Evolutionary conservation across 1,284 basidiomycete genomes (phyloP), one percentile per base, ranked within the genome.

Genomic region (Acaromyces ingoldii): DNA sequence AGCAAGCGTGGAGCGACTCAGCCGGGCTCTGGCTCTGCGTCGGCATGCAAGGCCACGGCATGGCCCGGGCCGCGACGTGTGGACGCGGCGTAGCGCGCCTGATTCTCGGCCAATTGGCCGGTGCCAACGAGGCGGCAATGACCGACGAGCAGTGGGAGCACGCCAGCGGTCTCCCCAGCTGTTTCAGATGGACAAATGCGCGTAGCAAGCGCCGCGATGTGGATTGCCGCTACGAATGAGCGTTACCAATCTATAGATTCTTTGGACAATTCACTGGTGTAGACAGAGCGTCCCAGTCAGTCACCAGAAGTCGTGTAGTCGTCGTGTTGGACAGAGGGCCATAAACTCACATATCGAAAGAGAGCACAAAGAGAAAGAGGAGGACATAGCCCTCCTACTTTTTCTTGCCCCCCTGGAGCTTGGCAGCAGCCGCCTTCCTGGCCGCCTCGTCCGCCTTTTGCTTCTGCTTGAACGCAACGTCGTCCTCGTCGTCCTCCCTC

Each of bases 381-480:
- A n/a, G n/a, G n/a, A n/a, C n/a, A n/a, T n/a, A n/a, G n/a, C n/a
- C n/a, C n/a, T n/a, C n/a, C n/a, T 47, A 28, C 37, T 33, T 49
- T 44, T 54, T 54, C 45, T 54, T 54, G 25, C 47, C 47, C 19
- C 31, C 51, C 29, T 26, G 11, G 17, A 54, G 41, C 41, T 54
- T 54, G 37, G 46, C 52, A 11, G 47, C 47, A 5, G 47, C 52
- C 19, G 49, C 52, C 41, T 54, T 54, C 22, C 52, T 43, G 10
- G 21, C 34, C 1, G 52, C 52, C 34, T 54, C 52, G 26, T 54
- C 52, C 17, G 33, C 38, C 33, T 43, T 48, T 39, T 54, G 52
- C 52, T 54, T 54, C n/a, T 26, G 31, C 38, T 54, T 54, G 44
- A 54, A 54, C 9, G 52, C 52, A 6, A 50, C n/a, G 34, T 54